These are phyloP conservation scores for Phytophthora rubi DNA, from an alignment of 352 stramenopile species.

Conservation along the genomic window DNA sequence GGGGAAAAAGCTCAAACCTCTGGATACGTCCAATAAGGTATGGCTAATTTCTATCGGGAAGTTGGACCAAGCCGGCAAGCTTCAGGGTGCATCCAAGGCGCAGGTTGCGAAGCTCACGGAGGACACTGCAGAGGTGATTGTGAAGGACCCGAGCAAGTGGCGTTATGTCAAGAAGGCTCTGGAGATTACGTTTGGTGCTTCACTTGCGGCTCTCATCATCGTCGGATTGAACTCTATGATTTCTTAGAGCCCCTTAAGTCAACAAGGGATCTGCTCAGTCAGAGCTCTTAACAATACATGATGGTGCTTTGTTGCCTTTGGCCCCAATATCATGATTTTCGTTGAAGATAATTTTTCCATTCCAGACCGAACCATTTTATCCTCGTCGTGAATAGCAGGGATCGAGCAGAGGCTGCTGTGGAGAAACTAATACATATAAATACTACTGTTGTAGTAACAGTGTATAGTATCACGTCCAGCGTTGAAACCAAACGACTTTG, in stretches of 20 bases:
- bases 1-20: background rate
- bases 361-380: too few relatives aligned
- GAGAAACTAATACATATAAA: too few relatives aligned
- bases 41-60: conserved; percentile 12
- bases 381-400: too few relatives aligned
- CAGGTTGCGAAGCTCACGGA: conserved; percentile 17
- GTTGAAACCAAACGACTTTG: too few relatives aligned
- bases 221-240: conserved; percentile 4
- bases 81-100: background rate
- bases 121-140: background rate
- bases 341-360: too few relatives aligned
- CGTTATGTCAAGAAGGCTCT: conserved; percentile 19
- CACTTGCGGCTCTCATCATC: conserved; percentile 8
- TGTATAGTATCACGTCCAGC: too few relatives aligned
- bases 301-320: too few relatives aligned
- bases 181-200: conserved; percentile 7
- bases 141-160: conserved; percentile 26
- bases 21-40: conserved; percentile 1
- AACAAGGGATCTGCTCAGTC: too few relatives aligned
- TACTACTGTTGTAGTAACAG: too few relatives aligned
- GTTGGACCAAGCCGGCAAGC: conserved; percentile 4
- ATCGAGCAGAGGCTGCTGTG: too few relatives aligned
- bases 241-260: background rate
- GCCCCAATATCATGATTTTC: too few relatives aligned
- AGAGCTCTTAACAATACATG: too few relatives aligned